Evolutionary conservation across 2,329 filamentous ascomycete genomes (phyloP).

Genomic region (Hawksworthiomyces lignivorus): DNA sequence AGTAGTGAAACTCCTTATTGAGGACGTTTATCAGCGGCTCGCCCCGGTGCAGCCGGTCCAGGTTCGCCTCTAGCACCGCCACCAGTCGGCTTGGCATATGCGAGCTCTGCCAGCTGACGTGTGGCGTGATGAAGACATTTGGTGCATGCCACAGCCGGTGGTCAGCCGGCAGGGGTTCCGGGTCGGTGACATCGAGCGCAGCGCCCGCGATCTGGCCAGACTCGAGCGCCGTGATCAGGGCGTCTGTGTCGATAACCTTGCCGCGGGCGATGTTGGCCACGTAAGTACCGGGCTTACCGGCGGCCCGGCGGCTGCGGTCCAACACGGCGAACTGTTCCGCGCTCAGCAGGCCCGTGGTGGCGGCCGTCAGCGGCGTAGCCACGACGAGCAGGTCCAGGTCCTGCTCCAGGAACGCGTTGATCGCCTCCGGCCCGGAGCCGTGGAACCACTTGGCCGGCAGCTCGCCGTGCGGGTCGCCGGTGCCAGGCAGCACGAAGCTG

Average conservation of each 20-base stretch:
- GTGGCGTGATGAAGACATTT: slow-evolving; percentile 45
- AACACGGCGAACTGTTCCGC: slow-evolving; percentile 41
- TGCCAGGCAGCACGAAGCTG: slow-evolving; percentile 61
- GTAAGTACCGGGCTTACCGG: slow-evolving; percentile 32
- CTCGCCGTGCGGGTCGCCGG: slow-evolving; percentile 44
- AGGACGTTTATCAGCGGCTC: slow-evolving; percentile 12
- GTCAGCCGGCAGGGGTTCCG: slow-evolving; percentile 54
- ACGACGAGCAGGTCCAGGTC: slow-evolving; percentile 47
- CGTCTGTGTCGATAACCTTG: slow-evolving; percentile 40
- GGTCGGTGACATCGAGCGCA: slow-evolving; percentile 59
- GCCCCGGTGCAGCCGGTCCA: slow-evolving; percentile 4
- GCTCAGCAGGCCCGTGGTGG: slow-evolving; percentile 44
- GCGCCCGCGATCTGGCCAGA: slow-evolving; percentile 36
- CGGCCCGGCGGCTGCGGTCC: slow-evolving; percentile 20
- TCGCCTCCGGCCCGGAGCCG: slow-evolving; percentile 31
- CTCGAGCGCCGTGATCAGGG: slow-evolving; percentile 29
- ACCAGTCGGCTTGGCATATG: slow-evolving; percentile 5
- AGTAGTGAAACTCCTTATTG: slow-evolving; percentile 13
- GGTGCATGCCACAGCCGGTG: slow-evolving; percentile 53
- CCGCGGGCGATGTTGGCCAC: slow-evolving; percentile 64
- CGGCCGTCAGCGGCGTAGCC: slow-evolving; percentile 41
- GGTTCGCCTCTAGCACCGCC: slow-evolving; percentile 13
- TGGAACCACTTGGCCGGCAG: slow-evolving; percentile 47
- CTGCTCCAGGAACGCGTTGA: slow-evolving; percentile 40
- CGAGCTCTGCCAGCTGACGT: slow-evolving; percentile 16